Evolutionary conservation across 345 rosid species (phyloP), one percentile per base, ranked within the genome.

Genomic region (Syzygium jambos): DNA sequence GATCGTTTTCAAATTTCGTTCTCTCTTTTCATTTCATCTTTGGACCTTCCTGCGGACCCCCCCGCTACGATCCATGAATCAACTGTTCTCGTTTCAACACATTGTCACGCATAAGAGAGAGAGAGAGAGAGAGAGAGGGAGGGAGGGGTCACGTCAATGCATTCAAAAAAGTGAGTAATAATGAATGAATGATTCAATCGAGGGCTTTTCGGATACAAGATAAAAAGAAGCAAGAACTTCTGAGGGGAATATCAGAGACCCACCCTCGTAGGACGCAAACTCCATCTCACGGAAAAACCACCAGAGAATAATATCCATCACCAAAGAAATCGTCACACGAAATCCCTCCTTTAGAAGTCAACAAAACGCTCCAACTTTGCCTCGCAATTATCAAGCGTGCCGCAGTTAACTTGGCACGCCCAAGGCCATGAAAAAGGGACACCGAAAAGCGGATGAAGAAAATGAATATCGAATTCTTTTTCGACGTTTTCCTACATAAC

Each of bases 151-250:
- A 68, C 80, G 80, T 68, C 80, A 68, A 34, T 6, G 88, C 90
- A 89, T 88, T 89, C 53, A 78, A 92, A 89, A 89, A 90, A 90
- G 87, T 78, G 46, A 12, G 84, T 90, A 89, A 92, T 91, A 78
- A 92, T 92, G 87, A 89, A 80, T 87, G 92, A 88, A 92, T 91
- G 80, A 90, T 89, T 91, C 86, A 89, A 80, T 63, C 89, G 86
- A n/a, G 27, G 87, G 65, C 80, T 55, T 86, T 82, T 61, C 46
- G 10, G 51, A 23, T 14, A 38, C 23, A 49, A 86, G 23, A 61
- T 13, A 55, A 41, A 51, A 43, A 6, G 61, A 43, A 6, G 61
- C 46, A 43, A 57, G 38, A 61, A 86, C 19, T 21, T 21, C 6
- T 12, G 21, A 56, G 78, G 85, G 56, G 56, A 61, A 49, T 11